Base-by-base conservation (phyloP, 352 stramenopile species). In the Thalassiosira mediterranea region DNA sequence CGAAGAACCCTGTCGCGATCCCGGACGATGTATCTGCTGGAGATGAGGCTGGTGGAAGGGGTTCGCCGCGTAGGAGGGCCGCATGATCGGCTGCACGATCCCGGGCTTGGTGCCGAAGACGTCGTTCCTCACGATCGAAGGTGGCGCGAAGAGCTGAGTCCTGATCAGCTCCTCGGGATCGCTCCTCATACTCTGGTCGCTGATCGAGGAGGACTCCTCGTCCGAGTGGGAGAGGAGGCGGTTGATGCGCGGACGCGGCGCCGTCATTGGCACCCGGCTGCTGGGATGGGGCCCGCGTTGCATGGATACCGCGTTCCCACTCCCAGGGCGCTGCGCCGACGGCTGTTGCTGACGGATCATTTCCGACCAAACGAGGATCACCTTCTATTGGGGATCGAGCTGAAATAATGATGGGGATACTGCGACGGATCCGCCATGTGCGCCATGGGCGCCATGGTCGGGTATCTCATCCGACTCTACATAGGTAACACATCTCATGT, bases 101-200 rank as follows among this genome's bases (percentile, higher is more conserved):
- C 34, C 34, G 8, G 48, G 15, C 37, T 65, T 32, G 10, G 48
- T 46, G 23, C 53, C 34, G 42, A 59, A 71, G 53, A 76, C 54
- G n/a, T 68, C 29, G 38, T 76, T 70, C n/a, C 59, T 32, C 11
- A 49, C 31, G 3, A 71, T 47, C 0, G 48, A 15, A 0, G 61
- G 31, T 1, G 61, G 61, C 2, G 61, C 61, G 32, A 71, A 71
- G 0, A 71, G 32, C 42, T 71, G 58, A 8, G 57, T 71, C 7
- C 61, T 48, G 29, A 59, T 63, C n/a, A 54, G 8, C 46, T 61
- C 32, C 32, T 69, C 56, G 0, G 48, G 40, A 58, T 58, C 57
- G 17, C 29, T 13, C 7, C 34, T 13, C 7, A 42, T 7, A 13
- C 34, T 42, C 34, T 7, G 7, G 34, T 13, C 34, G 52, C 51